Evolutionary conservation across 164 flowering plant species (phyloP), one percentile per base, ranked within the genome.

Genomic region (Cinnamomum chago): DNA sequence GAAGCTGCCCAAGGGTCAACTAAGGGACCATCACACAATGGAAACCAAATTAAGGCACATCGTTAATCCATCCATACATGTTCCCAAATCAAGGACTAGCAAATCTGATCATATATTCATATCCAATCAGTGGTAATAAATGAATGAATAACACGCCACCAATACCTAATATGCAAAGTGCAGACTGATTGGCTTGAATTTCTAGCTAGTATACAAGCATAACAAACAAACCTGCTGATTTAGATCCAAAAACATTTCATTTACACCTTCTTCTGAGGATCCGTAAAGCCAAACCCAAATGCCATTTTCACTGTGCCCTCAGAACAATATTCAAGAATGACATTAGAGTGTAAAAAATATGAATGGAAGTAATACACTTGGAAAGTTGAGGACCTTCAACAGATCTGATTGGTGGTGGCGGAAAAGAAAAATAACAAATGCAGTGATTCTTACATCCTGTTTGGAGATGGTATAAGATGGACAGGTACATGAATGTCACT

Each of bases 401-500:
- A 28, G 68, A 12, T 27, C 68, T 30, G 28, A 17, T 66, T 28
- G 25, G 58, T 52, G 58, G 58, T 17, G 15, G 3, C 1, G 5
- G 20, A 64, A 23, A 20, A 23, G 50, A 33, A 17, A n/a, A 67
- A 15, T 27, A 69, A 5, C 24, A 24, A 20, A 55, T 30, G 62
- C 50, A 70, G 18, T 14, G 68, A 50, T 7, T n/a, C 83, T 85
- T 84, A 91, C 97, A 67, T 76, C 62, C 55, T 79, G 62, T 81
- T 80, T 66, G 88, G 89, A n/a, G 70, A 25, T 62, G 85, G 89
- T 78, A 94, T 72, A 74, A 80, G 84, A 81, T 84, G 81, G 64
- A 67, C 81, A n/a, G 97, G 92, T 47, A 94, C 76, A 65, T 83
- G 79, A 47, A 92, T 90, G 80, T 94, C 97, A 50, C 88, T 89